Percentiles rank a stretch among this genome's conserved stretches.
These are phyloP conservation scores for Microthlaspi erraticum DNA, from an alignment of 345 rosid species.

Conservation along the genomic window DNA sequence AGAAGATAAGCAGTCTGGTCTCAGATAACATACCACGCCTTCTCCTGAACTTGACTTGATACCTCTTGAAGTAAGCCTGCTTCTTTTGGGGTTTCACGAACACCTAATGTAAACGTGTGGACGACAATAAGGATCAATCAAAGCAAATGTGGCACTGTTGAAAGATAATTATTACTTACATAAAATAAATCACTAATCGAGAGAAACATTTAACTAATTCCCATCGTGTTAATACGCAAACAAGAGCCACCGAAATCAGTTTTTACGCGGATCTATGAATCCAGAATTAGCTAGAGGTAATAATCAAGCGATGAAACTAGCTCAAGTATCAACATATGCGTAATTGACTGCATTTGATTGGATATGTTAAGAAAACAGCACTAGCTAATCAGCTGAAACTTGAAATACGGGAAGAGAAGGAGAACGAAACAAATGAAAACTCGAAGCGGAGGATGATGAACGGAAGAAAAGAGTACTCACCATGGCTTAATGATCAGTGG, in stretches of 20 bases:
- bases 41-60: constrained; percentile 45
- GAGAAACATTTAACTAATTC: not conserved
- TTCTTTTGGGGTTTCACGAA: constrained; percentile 32
- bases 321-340: constrained; percentile 2
- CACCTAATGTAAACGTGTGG: constrained; percentile 14
- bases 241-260: not conserved
- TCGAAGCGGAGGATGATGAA: not conserved
- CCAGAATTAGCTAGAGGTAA: not conserved
- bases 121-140: not conserved
- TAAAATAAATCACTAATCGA: not conserved
- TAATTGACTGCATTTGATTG: not conserved
- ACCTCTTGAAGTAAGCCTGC: constrained; percentile 39
- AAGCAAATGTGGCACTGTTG: not conserved
- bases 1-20: not conserved
- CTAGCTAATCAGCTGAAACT: not conserved
- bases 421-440: not conserved
- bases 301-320: not conserved
- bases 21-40: constrained; percentile 7
- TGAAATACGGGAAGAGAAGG: not conserved
- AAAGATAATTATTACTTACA: not conserved
- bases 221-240: not conserved
- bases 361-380: not conserved
- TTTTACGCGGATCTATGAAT: constrained; percentile 7
- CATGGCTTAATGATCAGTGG: constrained; percentile 19
- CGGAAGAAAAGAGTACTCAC: not conserved